Evolutionary conservation across 2,329 filamentous ascomycete genomes (phyloP).

Genomic region (Chaetomiaceae sp.): DNA sequence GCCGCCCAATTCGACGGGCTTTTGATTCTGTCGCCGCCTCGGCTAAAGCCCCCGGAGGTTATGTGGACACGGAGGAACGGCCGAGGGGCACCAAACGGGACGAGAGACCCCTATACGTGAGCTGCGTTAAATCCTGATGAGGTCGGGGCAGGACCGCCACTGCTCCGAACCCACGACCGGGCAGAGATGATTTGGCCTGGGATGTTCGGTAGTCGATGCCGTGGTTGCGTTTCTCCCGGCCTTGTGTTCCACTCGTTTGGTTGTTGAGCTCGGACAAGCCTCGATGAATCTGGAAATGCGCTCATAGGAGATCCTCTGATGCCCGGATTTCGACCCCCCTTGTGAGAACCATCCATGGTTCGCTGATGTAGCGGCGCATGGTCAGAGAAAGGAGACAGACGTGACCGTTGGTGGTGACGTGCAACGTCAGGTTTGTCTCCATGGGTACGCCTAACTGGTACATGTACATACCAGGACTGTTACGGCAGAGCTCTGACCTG

Average conservation of each 20-base stretch:
- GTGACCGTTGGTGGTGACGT: no score
- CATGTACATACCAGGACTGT: no score
- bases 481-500: no score
- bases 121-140: not conserved
- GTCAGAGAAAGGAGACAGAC: no score
- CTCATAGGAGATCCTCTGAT: not conserved
- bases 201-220: constrained; percentile 5
- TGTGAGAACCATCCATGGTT: not conserved
- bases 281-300: not conserved
- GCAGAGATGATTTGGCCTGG: not conserved
- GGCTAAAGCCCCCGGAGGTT: constrained; percentile 17
- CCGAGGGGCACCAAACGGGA: constrained; percentile 6
- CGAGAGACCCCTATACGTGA: constrained; percentile 4
- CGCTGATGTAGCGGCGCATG: no score
- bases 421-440: no score
- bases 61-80: constrained; percentile 9
- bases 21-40: not conserved
- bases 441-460: no score
- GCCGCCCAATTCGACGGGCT: constrained; percentile 6
- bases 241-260: not conserved
- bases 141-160: not conserved
- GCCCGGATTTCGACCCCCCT: not conserved
- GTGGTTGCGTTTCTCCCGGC: not conserved
- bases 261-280: not conserved
- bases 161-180: not conserved